Conservation (phyloP, 2,329 filamentous ascomycete genomes). For the Neonectria magnoliae region DNA sequence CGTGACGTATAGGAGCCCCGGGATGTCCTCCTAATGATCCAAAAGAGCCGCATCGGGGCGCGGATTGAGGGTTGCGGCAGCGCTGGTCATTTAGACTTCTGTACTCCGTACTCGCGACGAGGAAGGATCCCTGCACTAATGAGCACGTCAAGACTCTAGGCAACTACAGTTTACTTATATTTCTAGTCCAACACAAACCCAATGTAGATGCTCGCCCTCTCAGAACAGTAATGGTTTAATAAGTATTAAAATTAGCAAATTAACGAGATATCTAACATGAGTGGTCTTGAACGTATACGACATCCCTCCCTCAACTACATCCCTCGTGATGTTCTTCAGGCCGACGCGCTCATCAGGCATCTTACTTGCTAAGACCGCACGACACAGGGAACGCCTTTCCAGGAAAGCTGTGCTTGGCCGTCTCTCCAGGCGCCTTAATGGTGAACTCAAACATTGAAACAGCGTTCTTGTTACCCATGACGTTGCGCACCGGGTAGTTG, state of each 20-base stretch:
- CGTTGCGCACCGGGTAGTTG: conserved; percentile 35
- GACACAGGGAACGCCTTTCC: conserved; percentile 5
- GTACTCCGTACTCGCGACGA: no score
- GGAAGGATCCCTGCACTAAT: no score
- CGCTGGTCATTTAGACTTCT: no score
- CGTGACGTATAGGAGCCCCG: no score
- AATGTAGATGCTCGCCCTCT: no score
- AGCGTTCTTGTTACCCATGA: conserved; percentile 31
- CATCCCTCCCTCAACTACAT: not conserved
- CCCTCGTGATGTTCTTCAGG: not conserved
- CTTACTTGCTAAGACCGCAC: not conserved
- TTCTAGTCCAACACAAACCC: no score
- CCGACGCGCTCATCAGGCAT: not conserved
- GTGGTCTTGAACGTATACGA: not conserved
- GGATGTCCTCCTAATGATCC: no score
- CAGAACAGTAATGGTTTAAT: not conserved
- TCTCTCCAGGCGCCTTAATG: conserved; percentile 5
- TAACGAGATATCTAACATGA: not conserved
- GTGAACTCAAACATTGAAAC: conserved; percentile 17
- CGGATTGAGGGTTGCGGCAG: no score
- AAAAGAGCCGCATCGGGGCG: no score
- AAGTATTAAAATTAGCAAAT: not conserved
- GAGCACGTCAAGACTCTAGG: no score
- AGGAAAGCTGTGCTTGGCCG: not conserved
- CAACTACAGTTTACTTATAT: no score